Conservation (phyloP, 1,284 basidiomycete genomes). For the Malassezia obtusa region DNA sequence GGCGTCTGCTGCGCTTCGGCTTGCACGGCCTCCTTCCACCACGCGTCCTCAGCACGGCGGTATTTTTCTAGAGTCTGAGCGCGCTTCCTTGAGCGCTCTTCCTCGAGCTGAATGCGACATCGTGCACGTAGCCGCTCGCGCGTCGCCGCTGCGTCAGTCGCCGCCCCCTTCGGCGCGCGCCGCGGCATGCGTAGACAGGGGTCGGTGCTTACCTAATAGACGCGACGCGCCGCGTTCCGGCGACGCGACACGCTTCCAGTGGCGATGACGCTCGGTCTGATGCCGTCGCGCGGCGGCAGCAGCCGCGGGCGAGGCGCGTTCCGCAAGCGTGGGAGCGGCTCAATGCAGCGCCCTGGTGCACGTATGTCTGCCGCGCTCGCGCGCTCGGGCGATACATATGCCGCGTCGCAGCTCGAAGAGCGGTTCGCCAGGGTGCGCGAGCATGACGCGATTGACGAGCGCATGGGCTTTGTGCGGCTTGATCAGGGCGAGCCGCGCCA, state of each 20-base stretch:
- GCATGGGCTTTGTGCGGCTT: slow-evolving; percentile 64
- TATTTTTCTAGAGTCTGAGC: not conserved
- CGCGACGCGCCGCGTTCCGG: slow-evolving; percentile 1
- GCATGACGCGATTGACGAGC: slow-evolving; percentile 82
- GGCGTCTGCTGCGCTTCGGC: not conserved
- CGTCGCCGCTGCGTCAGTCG: not conserved
- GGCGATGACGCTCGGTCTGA: not conserved
- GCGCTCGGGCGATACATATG: slow-evolving; percentile 23
- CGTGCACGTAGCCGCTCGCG: not conserved
- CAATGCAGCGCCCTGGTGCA: slow-evolving; percentile 1
- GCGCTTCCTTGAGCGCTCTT: not conserved
- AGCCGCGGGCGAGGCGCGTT: slow-evolving; percentile 22
- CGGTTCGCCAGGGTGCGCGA: slow-evolving; percentile 39
- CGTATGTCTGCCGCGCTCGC: not conserved
- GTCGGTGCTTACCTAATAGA: not conserved
- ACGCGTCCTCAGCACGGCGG: not conserved
- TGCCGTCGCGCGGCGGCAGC: slow-evolving; percentile 7
- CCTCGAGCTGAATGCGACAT: not conserved
- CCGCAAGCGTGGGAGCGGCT: slow-evolving; percentile 17
- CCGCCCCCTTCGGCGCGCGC: not conserved
- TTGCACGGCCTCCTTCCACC: slow-evolving; percentile 3
- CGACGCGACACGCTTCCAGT: not conserved
- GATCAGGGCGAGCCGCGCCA: slow-evolving; percentile 38
- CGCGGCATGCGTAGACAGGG: not conserved
- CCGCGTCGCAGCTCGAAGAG: slow-evolving; percentile 39